Evolutionary conservation across 768 basidiomycete species (phyloP).

Genomic region (Saitozyma podzolica): DNA sequence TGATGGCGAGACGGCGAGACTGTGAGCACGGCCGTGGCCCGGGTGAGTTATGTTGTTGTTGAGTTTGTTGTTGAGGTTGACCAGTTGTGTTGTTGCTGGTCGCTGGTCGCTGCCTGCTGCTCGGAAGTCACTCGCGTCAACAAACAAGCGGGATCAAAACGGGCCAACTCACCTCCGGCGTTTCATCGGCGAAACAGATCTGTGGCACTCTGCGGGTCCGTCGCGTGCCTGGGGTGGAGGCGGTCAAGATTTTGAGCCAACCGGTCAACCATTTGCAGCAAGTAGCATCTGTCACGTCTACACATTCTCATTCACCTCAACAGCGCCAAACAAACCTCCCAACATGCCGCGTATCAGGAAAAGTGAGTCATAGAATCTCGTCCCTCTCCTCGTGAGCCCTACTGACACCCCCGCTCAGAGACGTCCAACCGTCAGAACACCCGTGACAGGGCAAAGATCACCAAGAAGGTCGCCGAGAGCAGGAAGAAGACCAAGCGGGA

Average conservation of each 20-base stretch:
- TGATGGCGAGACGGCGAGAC: background rate
- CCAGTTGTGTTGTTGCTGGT: too few relatives aligned
- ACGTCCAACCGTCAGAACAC: conserved; percentile 79
- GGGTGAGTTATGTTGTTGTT: too few relatives aligned
- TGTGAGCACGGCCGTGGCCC: too few relatives aligned
- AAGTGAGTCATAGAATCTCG: conserved; percentile 31
- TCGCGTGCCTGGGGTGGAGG: background rate
- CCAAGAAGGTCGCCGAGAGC: conserved; percentile 73
- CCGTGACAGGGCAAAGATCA: conserved; percentile 69
- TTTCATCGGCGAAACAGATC: background rate
- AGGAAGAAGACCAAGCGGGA: conserved; percentile 72
- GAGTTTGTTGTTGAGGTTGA: too few relatives aligned
- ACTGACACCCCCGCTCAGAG: conserved; percentile 57
- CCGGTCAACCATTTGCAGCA: background rate
- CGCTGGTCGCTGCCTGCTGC: too few relatives aligned
- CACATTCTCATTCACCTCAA: background rate
- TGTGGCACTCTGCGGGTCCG: background rate
- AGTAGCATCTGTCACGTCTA: background rate
- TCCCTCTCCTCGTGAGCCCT: background rate
- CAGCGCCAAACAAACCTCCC: background rate
- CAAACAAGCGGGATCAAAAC: conserved; percentile 21
- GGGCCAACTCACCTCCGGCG: too few relatives aligned
- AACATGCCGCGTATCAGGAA: conserved; percentile 51
- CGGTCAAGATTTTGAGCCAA: conserved; percentile 1
- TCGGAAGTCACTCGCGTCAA: conserved; percentile 13